These are phyloP conservation scores for Cordyceps cateniannulata DNA, from an alignment of 2,329 filamentous ascomycete species.

Conservation along the genomic window DNA sequence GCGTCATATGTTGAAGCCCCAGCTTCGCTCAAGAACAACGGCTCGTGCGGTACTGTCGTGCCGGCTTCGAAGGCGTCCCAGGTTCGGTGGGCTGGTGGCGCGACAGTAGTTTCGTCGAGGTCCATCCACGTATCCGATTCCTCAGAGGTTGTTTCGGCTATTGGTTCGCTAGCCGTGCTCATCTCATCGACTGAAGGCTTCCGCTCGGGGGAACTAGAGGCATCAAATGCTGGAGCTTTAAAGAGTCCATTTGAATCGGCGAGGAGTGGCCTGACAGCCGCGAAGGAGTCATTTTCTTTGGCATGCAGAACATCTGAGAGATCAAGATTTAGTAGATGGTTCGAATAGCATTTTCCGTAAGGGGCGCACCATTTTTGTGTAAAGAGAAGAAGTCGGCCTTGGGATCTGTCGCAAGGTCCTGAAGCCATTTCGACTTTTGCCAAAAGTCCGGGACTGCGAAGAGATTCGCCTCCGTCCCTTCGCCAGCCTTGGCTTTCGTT, in stretches of 20 bases:
- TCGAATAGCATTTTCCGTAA: neutral
- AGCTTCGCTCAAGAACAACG: conserved; percentile 61
- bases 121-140: conserved; percentile 42
- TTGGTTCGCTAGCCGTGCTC: conserved; percentile 17
- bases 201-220: neutral
- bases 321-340: neutral
- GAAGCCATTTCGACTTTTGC: conserved; percentile 46
- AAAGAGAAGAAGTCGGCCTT: conserved; percentile 37
- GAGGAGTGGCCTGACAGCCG: neutral
- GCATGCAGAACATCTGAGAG: neutral
- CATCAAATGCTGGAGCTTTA: conserved; percentile 25
- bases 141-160: conserved; percentile 1
- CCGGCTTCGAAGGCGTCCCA: conserved; percentile 62
- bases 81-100: conserved; percentile 45
- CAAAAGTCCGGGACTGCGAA: conserved; percentile 60
- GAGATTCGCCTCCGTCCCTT: conserved; percentile 44
- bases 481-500: conserved; percentile 24
- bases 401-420: conserved; percentile 20
- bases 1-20: conserved; percentile 62
- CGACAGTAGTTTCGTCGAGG: conserved; percentile 25
- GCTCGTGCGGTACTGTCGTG: conserved; percentile 28
- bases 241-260: conserved; percentile 33
- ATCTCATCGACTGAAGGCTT: conserved; percentile 10
- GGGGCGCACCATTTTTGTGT: conserved; percentile 25
- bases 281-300: neutral